Base-by-base conservation (phyloP, 1,284 basidiomycete genomes). In the Boletellus sp. region DNA sequence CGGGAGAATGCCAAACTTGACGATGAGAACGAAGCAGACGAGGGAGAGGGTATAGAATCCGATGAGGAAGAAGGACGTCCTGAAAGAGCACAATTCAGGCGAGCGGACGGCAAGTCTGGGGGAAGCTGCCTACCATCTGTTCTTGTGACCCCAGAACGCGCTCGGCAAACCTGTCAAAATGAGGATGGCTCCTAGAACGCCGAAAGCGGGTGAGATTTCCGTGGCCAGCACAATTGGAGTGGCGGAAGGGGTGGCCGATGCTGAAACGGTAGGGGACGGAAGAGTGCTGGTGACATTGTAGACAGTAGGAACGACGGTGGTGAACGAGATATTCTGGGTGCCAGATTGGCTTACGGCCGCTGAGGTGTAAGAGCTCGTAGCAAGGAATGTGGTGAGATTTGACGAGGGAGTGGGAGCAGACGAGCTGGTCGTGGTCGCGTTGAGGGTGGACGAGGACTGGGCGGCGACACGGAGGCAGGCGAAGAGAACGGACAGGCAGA, bases 51-150 rank as follows among this genome's bases (percentile, higher is more conserved):
- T 83, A 72, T 96, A 97, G 69, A 92, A 93, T 42, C 93, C 91
- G 58, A 90, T 86, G 62, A 96, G 78, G 67, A 95, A 95, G 74
- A 94, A 87, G 8, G 92, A 93, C n/a, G 91, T 89, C 88, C 90
- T 91, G 67, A 36, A 53, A 50, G 48, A 51, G 50, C 54, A 45
- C 55, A 54, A 33, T 36, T 64, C 50, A 55, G 2, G 47, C 4
- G 37, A 51, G 32, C 24, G 43, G 24, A 54, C 38, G 53, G 53
- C 53, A 47, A 45, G 49, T 37, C 18, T 18, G 22, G 32, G 60
- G 45, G 44, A 60, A 52, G 51, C 4, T 33, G 58, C 75, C 44
- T 56, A 87, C 92, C 93, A 93, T 78, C 93, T 77, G 67, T 94
- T 94, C 77, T 93, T 94, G 71, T 93, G 91, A 19, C 95, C 95